Conservation (phyloP, 768 basidiomycete species). For the Nidularia sp. region DNA sequence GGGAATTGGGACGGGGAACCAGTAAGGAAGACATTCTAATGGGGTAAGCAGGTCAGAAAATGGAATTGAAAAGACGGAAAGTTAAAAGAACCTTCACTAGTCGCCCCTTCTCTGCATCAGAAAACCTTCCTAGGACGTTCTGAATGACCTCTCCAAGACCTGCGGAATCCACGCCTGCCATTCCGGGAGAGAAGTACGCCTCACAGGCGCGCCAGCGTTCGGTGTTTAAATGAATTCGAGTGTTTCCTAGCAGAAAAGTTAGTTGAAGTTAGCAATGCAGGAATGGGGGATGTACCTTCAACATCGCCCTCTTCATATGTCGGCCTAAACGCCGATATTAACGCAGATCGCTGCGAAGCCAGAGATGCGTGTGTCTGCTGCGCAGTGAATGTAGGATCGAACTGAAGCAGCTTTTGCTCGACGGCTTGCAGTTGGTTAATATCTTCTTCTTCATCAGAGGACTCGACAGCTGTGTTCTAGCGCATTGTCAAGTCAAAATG, state of each 20-base stretch:
- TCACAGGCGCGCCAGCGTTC: conserved; percentile 92
- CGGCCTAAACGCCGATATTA: conserved; percentile 83
- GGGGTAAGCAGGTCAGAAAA: background rate
- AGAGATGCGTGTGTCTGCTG: conserved; percentile 82
- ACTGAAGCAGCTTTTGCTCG: conserved; percentile 74
- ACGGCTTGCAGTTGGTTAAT: conserved; percentile 63
- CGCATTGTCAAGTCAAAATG: background rate
- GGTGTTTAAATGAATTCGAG: conserved; percentile 84
- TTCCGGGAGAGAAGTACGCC: conserved; percentile 87
- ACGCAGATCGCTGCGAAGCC: conserved; percentile 72
- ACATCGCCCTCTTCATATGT: conserved; percentile 73
- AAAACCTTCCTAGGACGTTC: conserved; percentile 72
- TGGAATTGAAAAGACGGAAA: conserved; percentile 8
- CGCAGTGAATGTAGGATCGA: conserved; percentile 82
- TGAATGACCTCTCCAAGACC: conserved; percentile 92
- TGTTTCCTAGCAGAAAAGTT: conserved; percentile 36
- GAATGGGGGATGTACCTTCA: conserved; percentile 35
- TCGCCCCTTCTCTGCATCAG: conserved; percentile 58
- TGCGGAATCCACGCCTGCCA: conserved; percentile 93
- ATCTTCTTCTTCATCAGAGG: conserved; percentile 93
- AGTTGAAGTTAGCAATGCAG: background rate
- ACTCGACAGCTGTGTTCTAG: conserved; percentile 65
- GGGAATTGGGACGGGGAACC: conserved; percentile 77
- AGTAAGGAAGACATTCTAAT: conserved; percentile 85
- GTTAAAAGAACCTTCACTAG: conserved; percentile 61